phyloP scores from a whole-genome alignment of 1,284 basidiomycete species.

The Microbotryum violaceum region DNA sequence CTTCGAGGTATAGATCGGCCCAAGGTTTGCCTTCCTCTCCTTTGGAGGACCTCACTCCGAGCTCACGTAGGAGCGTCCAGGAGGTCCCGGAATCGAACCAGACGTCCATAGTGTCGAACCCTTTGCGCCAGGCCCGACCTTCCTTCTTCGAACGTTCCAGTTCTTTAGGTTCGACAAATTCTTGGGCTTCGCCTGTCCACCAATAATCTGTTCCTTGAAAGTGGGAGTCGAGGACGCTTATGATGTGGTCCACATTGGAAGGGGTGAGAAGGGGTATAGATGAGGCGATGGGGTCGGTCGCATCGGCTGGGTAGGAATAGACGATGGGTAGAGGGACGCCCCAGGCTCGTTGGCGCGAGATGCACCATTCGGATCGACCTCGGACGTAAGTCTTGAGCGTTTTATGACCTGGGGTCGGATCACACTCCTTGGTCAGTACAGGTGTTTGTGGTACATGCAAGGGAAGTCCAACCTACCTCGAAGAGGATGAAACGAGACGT shows the following conservation, averaged over 20 bases:
- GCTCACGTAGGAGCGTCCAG: constrained; percentile 68
- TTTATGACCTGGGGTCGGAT: constrained; percentile 55
- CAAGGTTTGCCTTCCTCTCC: constrained; percentile 44
- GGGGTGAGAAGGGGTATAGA: constrained; percentile 55
- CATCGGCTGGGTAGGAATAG: constrained; percentile 55
- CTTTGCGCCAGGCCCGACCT: constrained; percentile 51
- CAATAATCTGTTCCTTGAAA: constrained; percentile 70
- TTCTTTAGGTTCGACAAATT: constrained; percentile 65
- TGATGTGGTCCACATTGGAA: constrained; percentile 67
- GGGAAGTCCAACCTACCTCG: constrained; percentile 50
- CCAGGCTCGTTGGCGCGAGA: constrained; percentile 96
- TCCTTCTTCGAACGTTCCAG: constrained; percentile 43
- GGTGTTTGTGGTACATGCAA: background rate
- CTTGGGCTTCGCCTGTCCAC: constrained; percentile 80
- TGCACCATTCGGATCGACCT: constrained; percentile 96
- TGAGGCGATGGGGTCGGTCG: constrained; percentile 10
- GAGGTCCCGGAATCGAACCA: constrained; percentile 99
- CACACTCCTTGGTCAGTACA: constrained; percentile 6
- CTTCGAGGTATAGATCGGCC: constrained; percentile 89
- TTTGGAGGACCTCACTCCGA: constrained; percentile 32
- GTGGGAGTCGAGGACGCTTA: constrained; percentile 55
- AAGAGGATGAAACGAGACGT: constrained; percentile 70
- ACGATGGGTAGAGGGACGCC: constrained; percentile 94
- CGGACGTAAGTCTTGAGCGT: constrained; percentile 77
- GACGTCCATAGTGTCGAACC: constrained; percentile 94